Base-by-base conservation (phyloP, 1,284 basidiomycete species). In the Cryptococcus wingfieldii region DNA sequence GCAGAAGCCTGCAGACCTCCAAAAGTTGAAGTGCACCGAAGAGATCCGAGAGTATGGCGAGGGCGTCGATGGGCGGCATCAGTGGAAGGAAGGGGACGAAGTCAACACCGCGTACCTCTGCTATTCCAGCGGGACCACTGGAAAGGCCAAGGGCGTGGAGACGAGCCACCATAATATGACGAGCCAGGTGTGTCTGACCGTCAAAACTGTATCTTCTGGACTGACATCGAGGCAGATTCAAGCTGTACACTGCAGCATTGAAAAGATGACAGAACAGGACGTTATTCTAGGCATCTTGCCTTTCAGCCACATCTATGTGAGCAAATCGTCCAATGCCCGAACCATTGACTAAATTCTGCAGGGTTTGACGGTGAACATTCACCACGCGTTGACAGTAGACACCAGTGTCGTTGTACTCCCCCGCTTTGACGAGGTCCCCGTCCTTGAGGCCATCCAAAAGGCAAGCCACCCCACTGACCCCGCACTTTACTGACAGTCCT, bases 121-220 rank as follows among this genome's bases (percentile, higher is more conserved):
- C 62, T 87, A 87, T 66, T 80, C 79, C 19, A 85, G 83, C 54
- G 85, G 86, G 7, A 87, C 68, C 6, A 77, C 75, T 0, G 76
- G 76, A 1, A 50, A 68, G 8, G 69, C 68, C 9, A 77, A 77
- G 59, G 77, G 77, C 27, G 76, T 78, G 16, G 75, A 76, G 65
- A 86, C 85, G 0, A 86, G 83, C 0, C 86, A 88, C 71, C 79
- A 80, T 56, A 88, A 89, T 61, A 71, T 87, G 48, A 81, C 79
- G 0, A 76, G 57, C 47, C 69, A 74, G 53, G 58, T 59, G 48
- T 25, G 58, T 51, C 19, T 12, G 25, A 12, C 12, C 23, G 23
- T 23, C 7, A 7, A 48, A 48, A 14, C 14, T 18, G 28, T n/a
- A 19, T 28, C 10, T 9, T 38, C 38, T 10, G 13, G 31, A 31